phyloP scores from a whole-genome alignment of 2,329 filamentous ascomycete genomes.

The Aspergillus felis region DNA sequence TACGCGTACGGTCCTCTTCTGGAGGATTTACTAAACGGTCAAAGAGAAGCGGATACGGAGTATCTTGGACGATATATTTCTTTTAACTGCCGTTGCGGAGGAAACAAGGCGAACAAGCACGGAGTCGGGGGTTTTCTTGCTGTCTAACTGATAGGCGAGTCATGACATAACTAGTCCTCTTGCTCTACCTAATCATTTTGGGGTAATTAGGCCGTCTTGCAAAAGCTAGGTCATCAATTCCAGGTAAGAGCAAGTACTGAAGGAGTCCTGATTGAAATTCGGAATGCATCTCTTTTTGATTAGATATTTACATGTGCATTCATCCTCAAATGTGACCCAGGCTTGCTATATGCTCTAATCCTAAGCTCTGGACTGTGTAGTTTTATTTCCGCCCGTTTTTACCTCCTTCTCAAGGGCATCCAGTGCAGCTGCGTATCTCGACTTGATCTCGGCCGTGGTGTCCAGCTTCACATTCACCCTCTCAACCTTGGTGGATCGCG shows the following conservation, averaged over 20 bases:
- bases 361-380: neutral
- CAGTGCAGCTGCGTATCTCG: constrained; percentile 31
- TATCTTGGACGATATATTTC: neutral
- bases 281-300: neutral
- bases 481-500: constrained; percentile 24
- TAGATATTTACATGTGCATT: neutral
- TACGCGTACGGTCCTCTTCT: neutral
- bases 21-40: neutral
- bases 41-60: neutral
- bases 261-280: neutral
- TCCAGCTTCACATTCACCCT: constrained; percentile 30
- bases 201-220: neutral
- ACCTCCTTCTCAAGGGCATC: constrained; percentile 38
- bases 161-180: neutral
- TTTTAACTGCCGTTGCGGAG: neutral
- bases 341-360: neutral
- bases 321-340: neutral
- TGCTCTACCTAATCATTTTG: neutral
- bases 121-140: too few species aligned
- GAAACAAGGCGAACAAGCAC: neutral
- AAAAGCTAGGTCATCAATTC: neutral
- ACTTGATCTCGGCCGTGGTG: constrained; percentile 24
- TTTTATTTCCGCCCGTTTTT: constrained; percentile 16
- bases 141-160: neutral
- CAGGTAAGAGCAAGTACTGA: neutral